Evolutionary conservation across 208 protist species (phyloP).

Genomic region (Crithidia expoeki): DNA sequence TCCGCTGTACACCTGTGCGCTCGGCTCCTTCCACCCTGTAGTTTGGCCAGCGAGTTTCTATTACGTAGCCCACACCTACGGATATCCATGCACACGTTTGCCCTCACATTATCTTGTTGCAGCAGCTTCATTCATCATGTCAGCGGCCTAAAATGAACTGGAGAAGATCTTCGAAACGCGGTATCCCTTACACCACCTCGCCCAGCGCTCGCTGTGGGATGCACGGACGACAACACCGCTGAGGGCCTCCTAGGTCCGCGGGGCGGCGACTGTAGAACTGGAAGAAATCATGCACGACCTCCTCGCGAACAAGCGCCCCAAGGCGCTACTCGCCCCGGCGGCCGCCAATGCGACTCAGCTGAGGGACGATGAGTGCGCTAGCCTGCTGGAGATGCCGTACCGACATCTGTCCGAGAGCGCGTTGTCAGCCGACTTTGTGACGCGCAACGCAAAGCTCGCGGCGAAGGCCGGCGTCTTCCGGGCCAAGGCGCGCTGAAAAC

Average conservation of each 20-base stretch:
- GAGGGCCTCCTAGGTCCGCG: constrained; percentile 36
- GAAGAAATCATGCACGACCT: constrained; percentile 40
- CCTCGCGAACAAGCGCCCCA: constrained; percentile 29
- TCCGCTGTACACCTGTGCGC: too few species aligned
- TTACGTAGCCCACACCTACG: too few species aligned
- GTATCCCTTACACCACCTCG: constrained; percentile 45
- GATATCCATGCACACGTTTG: too few species aligned
- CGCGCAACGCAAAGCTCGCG: constrained; percentile 36
- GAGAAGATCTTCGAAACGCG: constrained; percentile 43
- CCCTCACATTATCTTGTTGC: too few species aligned
- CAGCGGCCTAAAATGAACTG: constrained; percentile 51
- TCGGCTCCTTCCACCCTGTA: too few species aligned
- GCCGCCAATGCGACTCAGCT: constrained; percentile 22
- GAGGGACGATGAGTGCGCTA: constrained; percentile 39
- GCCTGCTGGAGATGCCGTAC: constrained; percentile 62
- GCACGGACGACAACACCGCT: constrained; percentile 50
- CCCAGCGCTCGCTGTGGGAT: constrained; percentile 54
- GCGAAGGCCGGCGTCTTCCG: constrained; percentile 41
- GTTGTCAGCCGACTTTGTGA: constrained; percentile 45
- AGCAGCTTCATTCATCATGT: constrained; percentile 2
- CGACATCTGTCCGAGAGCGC: constrained; percentile 30
- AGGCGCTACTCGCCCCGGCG: constrained; percentile 28
- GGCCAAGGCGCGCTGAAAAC: constrained; percentile 48
- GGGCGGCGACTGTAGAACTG: constrained; percentile 44
- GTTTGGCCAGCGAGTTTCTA: too few species aligned